Conservation (phyloP, 2,329 filamentous ascomycete genomes). For the Alternaria tenuissima region DNA sequence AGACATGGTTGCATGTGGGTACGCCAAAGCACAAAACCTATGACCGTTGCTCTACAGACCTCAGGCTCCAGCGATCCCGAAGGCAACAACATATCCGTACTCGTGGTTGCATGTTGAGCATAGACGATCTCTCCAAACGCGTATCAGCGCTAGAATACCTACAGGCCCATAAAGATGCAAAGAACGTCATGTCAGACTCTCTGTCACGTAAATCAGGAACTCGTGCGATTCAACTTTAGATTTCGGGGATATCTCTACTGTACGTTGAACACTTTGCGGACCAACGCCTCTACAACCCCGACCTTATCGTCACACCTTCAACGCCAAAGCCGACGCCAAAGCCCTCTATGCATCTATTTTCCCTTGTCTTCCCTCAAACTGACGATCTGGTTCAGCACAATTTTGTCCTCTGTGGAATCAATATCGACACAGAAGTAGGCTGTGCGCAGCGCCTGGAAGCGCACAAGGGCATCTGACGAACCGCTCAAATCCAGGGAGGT, state of each 20-base stretch:
- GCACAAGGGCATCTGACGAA: constrained; percentile 61
- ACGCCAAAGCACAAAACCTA: no score
- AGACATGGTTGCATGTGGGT: no score
- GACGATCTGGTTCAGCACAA: constrained; percentile 91
- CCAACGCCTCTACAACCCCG: neutral
- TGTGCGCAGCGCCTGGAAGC: constrained; percentile 91
- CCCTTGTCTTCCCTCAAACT: constrained; percentile 81
- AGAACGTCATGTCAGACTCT: neutral
- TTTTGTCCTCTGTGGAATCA: constrained; percentile 74
- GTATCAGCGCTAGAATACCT: no score
- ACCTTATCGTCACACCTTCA: neutral
- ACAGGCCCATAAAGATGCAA: neutral
- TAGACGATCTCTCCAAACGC: no score
- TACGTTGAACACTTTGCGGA: neutral
- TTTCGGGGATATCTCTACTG: neutral
- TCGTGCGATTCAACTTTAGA: neutral
- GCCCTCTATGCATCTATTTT: constrained; percentile 21
- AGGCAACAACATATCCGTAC: no score
- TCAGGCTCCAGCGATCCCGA: no score
- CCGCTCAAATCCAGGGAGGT: constrained; percentile 44
- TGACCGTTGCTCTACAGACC: no score
- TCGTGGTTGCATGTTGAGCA: no score
- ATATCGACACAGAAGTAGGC: constrained; percentile 85
- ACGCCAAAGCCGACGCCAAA: neutral
- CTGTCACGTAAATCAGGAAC: neutral